phyloP scores from a whole-genome alignment of 306 rosid genomes.

The Lupinus albus region DNA sequence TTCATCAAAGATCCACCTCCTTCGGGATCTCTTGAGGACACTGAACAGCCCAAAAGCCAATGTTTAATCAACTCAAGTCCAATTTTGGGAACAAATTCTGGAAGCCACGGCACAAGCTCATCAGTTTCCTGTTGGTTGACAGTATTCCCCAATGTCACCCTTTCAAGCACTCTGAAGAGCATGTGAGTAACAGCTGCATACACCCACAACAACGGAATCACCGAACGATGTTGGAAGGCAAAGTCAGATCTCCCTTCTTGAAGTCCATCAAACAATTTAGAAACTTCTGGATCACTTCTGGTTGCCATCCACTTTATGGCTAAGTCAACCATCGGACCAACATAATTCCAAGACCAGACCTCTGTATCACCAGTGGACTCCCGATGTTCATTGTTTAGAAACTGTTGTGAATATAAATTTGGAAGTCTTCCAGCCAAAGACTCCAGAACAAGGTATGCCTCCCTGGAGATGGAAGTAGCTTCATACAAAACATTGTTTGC shows the following conservation, averaged over 20 bases:
- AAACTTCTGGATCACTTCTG: constrained; percentile 57
- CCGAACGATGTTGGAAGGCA: constrained; percentile 39
- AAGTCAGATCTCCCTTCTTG: constrained; percentile 42
- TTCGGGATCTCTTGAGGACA: constrained; percentile 39
- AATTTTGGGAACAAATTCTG: constrained; percentile 83
- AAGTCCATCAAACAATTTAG: constrained; percentile 52
- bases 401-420: constrained; percentile 60
- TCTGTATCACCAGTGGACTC: constrained; percentile 54
- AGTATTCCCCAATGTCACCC: constrained; percentile 61
- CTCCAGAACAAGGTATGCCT: constrained; percentile 82
- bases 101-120: constrained; percentile 80
- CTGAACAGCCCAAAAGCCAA: constrained; percentile 55
- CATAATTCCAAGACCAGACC: constrained; percentile 92
- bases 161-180: constrained; percentile 74
- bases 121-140: constrained; percentile 43
- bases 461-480: constrained; percentile 67
- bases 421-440: constrained; percentile 86
- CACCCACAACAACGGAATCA: constrained; percentile 73
- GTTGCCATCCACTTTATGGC: constrained; percentile 82
- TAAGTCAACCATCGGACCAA: constrained; percentile 83
- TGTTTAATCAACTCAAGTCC: constrained; percentile 74
- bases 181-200: constrained; percentile 69
- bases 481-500: constrained; percentile 61
- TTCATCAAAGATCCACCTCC: constrained; percentile 61
- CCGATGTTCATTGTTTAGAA: constrained; percentile 42